Conservation (phyloP, 306 rosid species). For the Datisca glomerata region DNA sequence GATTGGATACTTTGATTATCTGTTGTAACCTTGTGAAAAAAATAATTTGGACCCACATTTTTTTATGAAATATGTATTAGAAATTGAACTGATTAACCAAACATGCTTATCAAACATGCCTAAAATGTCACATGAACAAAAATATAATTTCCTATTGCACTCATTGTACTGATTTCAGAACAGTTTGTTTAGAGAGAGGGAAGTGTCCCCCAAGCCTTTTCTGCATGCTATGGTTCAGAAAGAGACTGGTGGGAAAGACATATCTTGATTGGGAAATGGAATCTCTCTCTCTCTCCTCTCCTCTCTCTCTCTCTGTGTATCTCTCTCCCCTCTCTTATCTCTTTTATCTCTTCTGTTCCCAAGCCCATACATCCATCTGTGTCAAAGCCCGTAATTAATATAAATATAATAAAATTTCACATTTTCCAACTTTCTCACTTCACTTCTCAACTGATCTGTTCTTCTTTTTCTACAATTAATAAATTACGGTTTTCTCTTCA, state of each 20-base stretch:
- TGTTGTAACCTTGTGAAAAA: too few relatives aligned
- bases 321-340: slow-evolving; percentile 19
- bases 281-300: slow-evolving; percentile 20
- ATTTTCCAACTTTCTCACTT: slow-evolving; percentile 35
- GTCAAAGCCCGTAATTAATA: too few relatives aligned
- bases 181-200: slow-evolving; percentile 22
- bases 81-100: too few relatives aligned
- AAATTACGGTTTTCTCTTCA: slow-evolving; percentile 18
- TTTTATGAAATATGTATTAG: too few relatives aligned
- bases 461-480: slow-evolving; percentile 16
- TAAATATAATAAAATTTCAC: too few relatives aligned
- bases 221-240: slow-evolving; percentile 16
- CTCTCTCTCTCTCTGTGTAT: slow-evolving; percentile 14
- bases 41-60: too few relatives aligned
- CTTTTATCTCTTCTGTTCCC: slow-evolving; percentile 59
- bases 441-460: slow-evolving; percentile 37
- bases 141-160: too few relatives aligned
- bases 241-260: slow-evolving; percentile 27
- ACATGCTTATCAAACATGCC: too few relatives aligned
- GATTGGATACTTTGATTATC: too few relatives aligned
- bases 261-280: slow-evolving; percentile 42
- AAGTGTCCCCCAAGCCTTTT: slow-evolving; percentile 11
- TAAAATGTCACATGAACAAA: too few relatives aligned
- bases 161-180: too few relatives aligned
- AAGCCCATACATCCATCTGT: slow-evolving; percentile 53